Evolutionary conservation across 345 rosid genomes (phyloP), one percentile per base, ranked within the genome.

Genomic region (Microthlaspi erraticum): DNA sequence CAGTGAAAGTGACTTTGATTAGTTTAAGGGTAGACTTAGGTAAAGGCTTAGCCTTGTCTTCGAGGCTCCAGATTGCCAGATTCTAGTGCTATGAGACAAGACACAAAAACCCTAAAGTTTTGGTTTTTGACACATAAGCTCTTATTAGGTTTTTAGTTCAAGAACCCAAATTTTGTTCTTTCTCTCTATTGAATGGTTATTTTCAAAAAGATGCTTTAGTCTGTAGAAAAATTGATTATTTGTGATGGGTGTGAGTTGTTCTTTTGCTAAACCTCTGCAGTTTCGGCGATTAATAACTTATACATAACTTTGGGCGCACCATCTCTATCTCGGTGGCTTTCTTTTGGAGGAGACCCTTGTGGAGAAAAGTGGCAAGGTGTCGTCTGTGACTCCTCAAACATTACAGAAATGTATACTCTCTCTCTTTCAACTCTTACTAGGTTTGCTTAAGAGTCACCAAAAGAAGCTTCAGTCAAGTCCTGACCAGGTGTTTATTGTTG

Each of bases 321-420:
- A 14, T 83, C 89, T 58, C 74, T 91, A 52, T 42, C 8, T 19
- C 86, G 82, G 49, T 94, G 99, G 99, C 44, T 75, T 66, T 70
- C 91, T 45, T 70, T 80, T 64, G 98, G 98, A 75, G 99, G 99
- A 75, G 99, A 94, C 74, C 98, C 99, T 6, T 94, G 99, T 75
- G 83, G 83, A 52, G 96, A 91, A 42, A 44, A 50, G 54, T 94
- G 99, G 99, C 80, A 87, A 78, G 99, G 99, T 13, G 96, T 91
- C 33, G 66, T 75, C 37, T 94, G 99, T 74, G 96, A 86, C 29
- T 81, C 84, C 76, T 77, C 82, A 33, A 89, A 91, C 83, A 82
- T 94, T 45, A 89, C 99, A 0, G 84, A 82, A 66, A 53, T 94
- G 99, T 94, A 83, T 2, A 26, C 36, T 48, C 37, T 12, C 32